Percentiles rank a stretch among this genome's conserved stretches.
These are phyloP conservation scores for Aspergillus olivimuriae DNA, from an alignment of 495 filamentous ascomycete genomes.

Conservation along the genomic window DNA sequence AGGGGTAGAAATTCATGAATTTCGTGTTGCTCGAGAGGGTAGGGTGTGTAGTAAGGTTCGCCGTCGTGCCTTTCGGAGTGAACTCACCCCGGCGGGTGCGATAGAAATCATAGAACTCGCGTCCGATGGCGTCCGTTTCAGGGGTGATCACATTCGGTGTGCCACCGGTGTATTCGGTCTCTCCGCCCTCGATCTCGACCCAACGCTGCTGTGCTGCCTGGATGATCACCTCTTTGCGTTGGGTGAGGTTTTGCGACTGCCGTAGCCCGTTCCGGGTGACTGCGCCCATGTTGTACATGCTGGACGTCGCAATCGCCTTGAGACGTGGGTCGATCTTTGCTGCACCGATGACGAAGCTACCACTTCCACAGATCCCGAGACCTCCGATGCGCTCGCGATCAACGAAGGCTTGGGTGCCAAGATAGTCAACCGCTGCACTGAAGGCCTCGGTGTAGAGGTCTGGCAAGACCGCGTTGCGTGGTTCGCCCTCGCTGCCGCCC, in stretches of 20 bases:
- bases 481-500: slow-evolving; percentile 30
- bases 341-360: slow-evolving; percentile 28
- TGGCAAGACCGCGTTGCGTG: slow-evolving; percentile 29
- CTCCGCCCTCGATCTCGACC: slow-evolving; percentile 15
- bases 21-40: slow-evolving; percentile 15
- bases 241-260: slow-evolving; percentile 9
- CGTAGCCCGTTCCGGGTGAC: slow-evolving; percentile 12
- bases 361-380: slow-evolving; percentile 36
- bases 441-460: slow-evolving; percentile 32
- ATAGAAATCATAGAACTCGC: slow-evolving; percentile 24
- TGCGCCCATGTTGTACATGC: slow-evolving; percentile 28
- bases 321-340: slow-evolving; percentile 37
- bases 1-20: slow-evolving; percentile 25
- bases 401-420: slow-evolving; percentile 24
- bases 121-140: slow-evolving; percentile 7
- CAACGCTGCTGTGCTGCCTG: slow-evolving; percentile 19
- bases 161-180: slow-evolving; percentile 12
- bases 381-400: slow-evolving; percentile 31
- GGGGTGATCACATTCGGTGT: slow-evolving; percentile 12
- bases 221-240: slow-evolving; percentile 13
- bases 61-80: slow-evolving; percentile 9
- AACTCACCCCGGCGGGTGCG: slow-evolving; percentile 19
- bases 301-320: slow-evolving; percentile 30
- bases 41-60: slow-evolving; percentile 16
- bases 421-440: slow-evolving; percentile 33